These are phyloP conservation scores for Fragaria iinumae DNA, from an alignment of 306 rosid genomes.

Conservation along the genomic window DNA sequence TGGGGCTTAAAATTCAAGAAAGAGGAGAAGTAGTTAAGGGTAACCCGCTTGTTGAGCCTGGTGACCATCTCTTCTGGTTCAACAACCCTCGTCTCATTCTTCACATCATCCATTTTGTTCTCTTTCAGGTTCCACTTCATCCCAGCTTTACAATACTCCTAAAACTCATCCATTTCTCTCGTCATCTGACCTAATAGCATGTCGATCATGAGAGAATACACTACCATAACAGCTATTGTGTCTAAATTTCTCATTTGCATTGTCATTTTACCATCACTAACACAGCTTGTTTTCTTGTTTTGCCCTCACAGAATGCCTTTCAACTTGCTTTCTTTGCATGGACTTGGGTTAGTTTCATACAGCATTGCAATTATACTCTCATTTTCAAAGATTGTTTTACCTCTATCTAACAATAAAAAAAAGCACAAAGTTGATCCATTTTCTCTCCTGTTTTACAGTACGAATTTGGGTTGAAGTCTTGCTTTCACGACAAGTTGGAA, in stretches of 20 bases:
- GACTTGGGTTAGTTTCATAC: constrained; percentile 45
- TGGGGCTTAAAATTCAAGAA: constrained; percentile 33
- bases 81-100: constrained; percentile 28
- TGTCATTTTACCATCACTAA: not conserved
- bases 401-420: not conserved
- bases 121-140: constrained; percentile 29
- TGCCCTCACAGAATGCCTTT: constrained; percentile 66
- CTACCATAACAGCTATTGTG: not conserved
- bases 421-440: not conserved
- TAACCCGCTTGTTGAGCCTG: constrained; percentile 31
- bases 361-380: not conserved
- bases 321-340: constrained; percentile 81
- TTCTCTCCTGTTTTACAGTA: constrained; percentile 31
- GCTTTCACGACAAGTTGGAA: constrained; percentile 54
- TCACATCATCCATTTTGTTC: constrained; percentile 30
- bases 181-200: not conserved
- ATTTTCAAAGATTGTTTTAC: not conserved
- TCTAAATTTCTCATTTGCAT: not conserved
- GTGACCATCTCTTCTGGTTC: constrained; percentile 36
- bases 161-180: not conserved
- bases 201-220: not conserved
- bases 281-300: not conserved
- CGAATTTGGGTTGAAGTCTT: constrained; percentile 59
- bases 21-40: constrained; percentile 37
- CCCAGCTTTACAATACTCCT: not conserved